These are phyloP conservation scores for Echinosophora koreensis DNA, from an alignment of 306 rosid species.

Conservation along the genomic window DNA sequence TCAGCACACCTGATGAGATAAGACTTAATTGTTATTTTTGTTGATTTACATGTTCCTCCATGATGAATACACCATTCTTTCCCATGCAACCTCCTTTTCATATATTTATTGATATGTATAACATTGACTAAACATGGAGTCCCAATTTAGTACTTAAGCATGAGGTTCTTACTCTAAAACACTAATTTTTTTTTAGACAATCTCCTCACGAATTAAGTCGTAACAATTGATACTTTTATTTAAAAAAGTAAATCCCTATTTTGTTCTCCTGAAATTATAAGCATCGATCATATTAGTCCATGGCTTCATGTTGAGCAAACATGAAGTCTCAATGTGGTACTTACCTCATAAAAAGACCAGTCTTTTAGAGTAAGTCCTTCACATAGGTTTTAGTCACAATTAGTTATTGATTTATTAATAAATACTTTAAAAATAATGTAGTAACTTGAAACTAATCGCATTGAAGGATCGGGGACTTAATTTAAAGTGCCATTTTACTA, in stretches of 20 bases:
- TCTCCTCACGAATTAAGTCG: too few species aligned
- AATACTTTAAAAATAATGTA: background rate
- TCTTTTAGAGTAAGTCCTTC: background rate
- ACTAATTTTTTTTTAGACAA: too few species aligned
- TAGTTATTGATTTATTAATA: background rate
- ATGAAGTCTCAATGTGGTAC: background rate
- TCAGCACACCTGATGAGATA: slow-evolving; percentile 1
- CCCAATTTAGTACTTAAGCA: background rate
- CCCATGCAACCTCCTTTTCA: background rate
- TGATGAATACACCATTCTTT: background rate
- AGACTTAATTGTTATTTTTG: background rate
- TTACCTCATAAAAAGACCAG: background rate
- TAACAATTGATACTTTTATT: too few species aligned
- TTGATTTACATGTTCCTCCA: background rate
- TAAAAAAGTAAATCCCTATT: too few species aligned
- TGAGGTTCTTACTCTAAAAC: background rate
- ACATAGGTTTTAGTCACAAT: background rate
- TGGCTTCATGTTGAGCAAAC: background rate
- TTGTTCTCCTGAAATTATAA: too few species aligned
- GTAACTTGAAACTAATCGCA: background rate
- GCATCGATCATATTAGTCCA: too few species aligned
- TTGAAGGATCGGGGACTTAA: background rate
- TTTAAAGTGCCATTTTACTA: slow-evolving; percentile 1
- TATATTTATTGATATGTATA: slow-evolving; percentile 8
- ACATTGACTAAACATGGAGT: background rate